Percentiles rank a stretch among this genome's conserved stretches.
These are phyloP conservation scores for Trichosporon ovoides DNA, from an alignment of 1,284 basidiomycete species.

Conservation along the genomic window DNA sequence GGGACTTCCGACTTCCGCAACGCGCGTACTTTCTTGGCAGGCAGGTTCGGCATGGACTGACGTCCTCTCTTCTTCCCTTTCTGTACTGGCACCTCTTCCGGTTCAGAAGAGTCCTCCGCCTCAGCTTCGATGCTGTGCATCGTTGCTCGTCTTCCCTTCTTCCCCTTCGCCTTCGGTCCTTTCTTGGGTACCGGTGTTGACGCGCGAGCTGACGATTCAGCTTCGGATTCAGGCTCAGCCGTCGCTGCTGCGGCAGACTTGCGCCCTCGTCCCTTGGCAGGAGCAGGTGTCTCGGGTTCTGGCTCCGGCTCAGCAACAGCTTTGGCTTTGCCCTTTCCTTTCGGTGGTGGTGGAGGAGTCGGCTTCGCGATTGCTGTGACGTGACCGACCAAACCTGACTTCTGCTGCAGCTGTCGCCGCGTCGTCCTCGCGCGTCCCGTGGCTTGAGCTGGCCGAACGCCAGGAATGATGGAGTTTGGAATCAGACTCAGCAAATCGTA, in stretches of 20 bases:
- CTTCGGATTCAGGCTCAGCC: background rate
- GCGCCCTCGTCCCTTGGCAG: background rate
- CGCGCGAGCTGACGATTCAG: background rate
- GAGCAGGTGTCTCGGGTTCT: background rate
- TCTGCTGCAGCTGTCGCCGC: constrained; percentile 35
- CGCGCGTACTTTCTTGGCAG: constrained; percentile 23
- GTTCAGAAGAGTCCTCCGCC: constrained; percentile 1
- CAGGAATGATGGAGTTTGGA: constrained; percentile 9
- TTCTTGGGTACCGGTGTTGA: background rate
- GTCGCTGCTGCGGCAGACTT: constrained; percentile 15
- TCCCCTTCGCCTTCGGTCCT: constrained; percentile 18
- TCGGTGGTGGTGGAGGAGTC: constrained; percentile 11
- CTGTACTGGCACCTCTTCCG: constrained; percentile 4
- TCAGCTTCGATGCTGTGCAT: constrained; percentile 11
- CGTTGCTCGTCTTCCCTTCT: constrained; percentile 22
- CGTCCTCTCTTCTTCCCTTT: constrained; percentile 32
- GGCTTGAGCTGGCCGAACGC: background rate
- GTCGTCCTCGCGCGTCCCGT: constrained; percentile 30
- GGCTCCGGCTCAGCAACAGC: background rate
- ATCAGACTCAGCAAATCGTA: constrained; percentile 36
- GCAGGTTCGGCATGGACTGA: constrained; percentile 27
- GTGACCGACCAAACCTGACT: constrained; percentile 30
- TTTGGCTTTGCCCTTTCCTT: constrained; percentile 19
- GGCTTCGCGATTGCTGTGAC: constrained; percentile 12
- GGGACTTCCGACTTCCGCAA: background rate